Conservation (phyloP, 768 basidiomycete genomes). For the Exidia glandulosa region DNA sequence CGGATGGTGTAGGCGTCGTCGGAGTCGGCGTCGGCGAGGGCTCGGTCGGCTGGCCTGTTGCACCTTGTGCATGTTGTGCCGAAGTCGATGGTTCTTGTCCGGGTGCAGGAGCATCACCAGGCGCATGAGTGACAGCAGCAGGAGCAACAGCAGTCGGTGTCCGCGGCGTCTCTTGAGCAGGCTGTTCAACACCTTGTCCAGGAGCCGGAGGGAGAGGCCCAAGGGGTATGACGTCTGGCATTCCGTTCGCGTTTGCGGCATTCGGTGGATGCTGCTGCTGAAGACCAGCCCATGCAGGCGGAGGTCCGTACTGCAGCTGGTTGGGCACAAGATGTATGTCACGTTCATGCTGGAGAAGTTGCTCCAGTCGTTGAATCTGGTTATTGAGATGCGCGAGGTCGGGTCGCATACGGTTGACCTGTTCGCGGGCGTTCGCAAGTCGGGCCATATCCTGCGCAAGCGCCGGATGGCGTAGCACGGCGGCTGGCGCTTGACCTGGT, state of each 20-base stretch:
- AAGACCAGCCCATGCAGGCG: background rate
- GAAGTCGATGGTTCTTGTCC: background rate
- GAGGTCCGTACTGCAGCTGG: background rate
- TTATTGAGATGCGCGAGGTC: conserved; percentile 21
- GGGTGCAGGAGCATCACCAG: background rate
- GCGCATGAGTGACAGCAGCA: background rate
- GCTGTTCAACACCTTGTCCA: conserved; percentile 1
- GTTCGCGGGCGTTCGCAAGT: no score
- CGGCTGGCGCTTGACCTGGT: conserved; percentile 16
- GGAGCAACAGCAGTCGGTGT: conserved; percentile 5
- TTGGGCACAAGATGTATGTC: conserved; percentile 1
- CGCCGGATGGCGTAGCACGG: conserved; percentile 13
- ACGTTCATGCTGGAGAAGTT: conserved; percentile 13
- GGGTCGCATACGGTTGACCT: no score
- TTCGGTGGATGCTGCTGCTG: background rate
- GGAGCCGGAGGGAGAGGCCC: background rate
- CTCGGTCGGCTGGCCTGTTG: background rate
- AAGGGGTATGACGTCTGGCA: background rate
- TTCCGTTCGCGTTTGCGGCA: background rate
- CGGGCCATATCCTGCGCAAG: conserved; percentile 17
- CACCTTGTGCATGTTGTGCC: background rate
- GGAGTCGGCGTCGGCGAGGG: conserved; percentile 6
- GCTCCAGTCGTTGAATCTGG: conserved; percentile 10
- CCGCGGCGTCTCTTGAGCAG: background rate
- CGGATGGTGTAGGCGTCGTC: conserved; percentile 4